A percentile compares a stretch with the other conserved stretches of the same genome.
Conservation (phyloP, 1,139 yeast species). For the Schwanniomyces etchellsii region DNA sequence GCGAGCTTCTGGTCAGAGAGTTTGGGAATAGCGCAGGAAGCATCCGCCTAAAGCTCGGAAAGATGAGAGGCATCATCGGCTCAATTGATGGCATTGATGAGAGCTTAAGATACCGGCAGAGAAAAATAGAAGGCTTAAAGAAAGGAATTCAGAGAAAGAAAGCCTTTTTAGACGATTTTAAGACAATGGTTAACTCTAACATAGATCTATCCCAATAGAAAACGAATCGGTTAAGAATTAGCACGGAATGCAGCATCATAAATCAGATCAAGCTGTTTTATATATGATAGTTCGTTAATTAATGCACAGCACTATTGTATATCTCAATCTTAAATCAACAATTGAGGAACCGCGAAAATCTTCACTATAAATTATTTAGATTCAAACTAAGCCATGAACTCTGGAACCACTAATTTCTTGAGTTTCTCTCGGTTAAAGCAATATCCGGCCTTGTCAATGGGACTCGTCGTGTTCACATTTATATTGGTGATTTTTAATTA, state of each 20-base stretch:
- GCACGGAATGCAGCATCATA: too few relatives aligned
- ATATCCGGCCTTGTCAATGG: slow-evolving; percentile 64
- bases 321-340: too few relatives aligned
- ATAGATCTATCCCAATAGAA: too few relatives aligned
- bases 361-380: too few relatives aligned
- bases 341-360: too few relatives aligned
- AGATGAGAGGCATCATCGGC: slow-evolving; percentile 24
- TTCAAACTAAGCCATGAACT: too few relatives aligned
- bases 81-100: slow-evolving; percentile 38
- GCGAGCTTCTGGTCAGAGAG: slow-evolving; percentile 36
- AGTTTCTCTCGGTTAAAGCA: too few relatives aligned
- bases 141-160: slow-evolving; percentile 21
- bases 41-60: slow-evolving; percentile 31
- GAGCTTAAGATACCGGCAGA: slow-evolving; percentile 23
- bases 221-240: too few relatives aligned
- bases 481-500: slow-evolving; percentile 29
- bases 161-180: slow-evolving; percentile 19
- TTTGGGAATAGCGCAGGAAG: slow-evolving; percentile 42
- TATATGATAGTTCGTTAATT: too few relatives aligned
- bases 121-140: slow-evolving; percentile 20
- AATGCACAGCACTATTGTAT: too few relatives aligned
- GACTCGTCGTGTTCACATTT: slow-evolving; percentile 52
- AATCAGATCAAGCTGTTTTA: too few relatives aligned
- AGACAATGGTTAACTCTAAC: slow-evolving; percentile 9
- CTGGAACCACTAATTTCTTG: too few relatives aligned